phyloP scores from a whole-genome alignment of 441 rosid species.

The Lepidium campestre region DNA sequence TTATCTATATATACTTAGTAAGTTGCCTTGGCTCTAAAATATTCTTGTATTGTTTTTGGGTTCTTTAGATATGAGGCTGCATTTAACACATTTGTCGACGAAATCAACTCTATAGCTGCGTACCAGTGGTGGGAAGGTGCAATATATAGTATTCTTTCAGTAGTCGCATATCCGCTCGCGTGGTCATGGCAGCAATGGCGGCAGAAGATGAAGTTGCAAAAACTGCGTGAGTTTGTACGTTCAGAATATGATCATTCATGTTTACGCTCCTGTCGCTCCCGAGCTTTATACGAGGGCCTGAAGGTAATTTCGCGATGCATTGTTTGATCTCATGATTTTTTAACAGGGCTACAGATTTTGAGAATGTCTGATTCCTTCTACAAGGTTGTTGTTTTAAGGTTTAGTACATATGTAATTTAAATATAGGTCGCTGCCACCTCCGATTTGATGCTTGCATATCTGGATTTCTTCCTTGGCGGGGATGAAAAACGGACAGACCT shows the following conservation, averaged over 20 bases:
- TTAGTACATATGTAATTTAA: not conserved
- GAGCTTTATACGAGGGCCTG: constrained; percentile 98
- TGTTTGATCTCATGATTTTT: constrained; percentile 3
- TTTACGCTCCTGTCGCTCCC: constrained; percentile 96
- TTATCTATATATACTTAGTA: not conserved
- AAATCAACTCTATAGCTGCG: constrained; percentile 89
- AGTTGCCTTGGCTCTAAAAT: constrained; percentile 17
- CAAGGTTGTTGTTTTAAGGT: not conserved
- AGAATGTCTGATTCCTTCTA: not conserved
- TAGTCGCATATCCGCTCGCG: constrained; percentile 82
- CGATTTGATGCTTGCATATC: constrained; percentile 92
- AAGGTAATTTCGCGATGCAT: constrained; percentile 50
- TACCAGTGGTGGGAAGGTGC: constrained; percentile 99
- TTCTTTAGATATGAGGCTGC: constrained; percentile 87
- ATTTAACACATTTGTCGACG: constrained; percentile 91
- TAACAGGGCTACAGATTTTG: constrained; percentile 1
- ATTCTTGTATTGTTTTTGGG: constrained; percentile 24
- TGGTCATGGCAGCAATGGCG: constrained; percentile 99
- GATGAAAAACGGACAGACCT: constrained; percentile 97
- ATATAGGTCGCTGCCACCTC: constrained; percentile 92
- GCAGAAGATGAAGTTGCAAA: constrained; percentile 78
- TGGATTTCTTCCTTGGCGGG: constrained; percentile 99
- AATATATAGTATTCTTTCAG: constrained; percentile 70
- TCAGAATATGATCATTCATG: constrained; percentile 99
- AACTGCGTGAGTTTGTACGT: constrained; percentile 93